Evolutionary conservation across 169 alveolate genomes (phyloP), one percentile per base, ranked within the genome.

Genomic region (Eimeria falciformis): DNA sequence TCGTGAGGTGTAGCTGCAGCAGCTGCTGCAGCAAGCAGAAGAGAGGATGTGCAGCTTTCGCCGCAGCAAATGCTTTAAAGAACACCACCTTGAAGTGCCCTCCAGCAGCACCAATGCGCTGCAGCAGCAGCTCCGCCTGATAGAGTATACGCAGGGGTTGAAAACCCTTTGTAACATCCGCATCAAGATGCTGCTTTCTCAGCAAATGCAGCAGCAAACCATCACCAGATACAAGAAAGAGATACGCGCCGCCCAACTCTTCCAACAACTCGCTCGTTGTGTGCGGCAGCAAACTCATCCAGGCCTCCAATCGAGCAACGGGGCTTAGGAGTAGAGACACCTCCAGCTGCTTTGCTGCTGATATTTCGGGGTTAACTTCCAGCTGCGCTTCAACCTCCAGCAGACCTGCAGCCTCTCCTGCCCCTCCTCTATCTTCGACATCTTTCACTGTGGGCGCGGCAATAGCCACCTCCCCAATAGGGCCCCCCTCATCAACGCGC

Each of bases 171-270:
- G 55, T 45, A 25, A 82, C 79, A 78, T 55, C 90, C 27, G 43
- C 11, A 62, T 82, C 78, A 25, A 82, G 56, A 17, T 82, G 56
- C 68, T 21, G 40, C 90, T 82, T 56, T 62, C 78, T 53, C 25
- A 79, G 25, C 46, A 75, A 23, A 45, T 75, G 86, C 14, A 79
- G 89, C 66, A 82, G 43, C 45, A 82, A 45, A 11, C 68, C 29
- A 45, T 82, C 90, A 2, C 90, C 90, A 45, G 65, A 69, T 23
- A 82, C 12, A 21, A 56, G 25, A 21, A 82, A 82, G 17, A 82
- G 45, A 55, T 58, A 82, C 25, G 79, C 65, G 14, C 90, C 90
- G 40, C 90, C 90, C 40, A 82, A 45, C 78, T 82, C 90, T 23
- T 68, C 65, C 65, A 82, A 18, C 75, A 82, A 50, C 62, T 82